phyloP scores from a whole-genome alignment of 75 land plant genomes.

The Ceratopteris richardii region DNA sequence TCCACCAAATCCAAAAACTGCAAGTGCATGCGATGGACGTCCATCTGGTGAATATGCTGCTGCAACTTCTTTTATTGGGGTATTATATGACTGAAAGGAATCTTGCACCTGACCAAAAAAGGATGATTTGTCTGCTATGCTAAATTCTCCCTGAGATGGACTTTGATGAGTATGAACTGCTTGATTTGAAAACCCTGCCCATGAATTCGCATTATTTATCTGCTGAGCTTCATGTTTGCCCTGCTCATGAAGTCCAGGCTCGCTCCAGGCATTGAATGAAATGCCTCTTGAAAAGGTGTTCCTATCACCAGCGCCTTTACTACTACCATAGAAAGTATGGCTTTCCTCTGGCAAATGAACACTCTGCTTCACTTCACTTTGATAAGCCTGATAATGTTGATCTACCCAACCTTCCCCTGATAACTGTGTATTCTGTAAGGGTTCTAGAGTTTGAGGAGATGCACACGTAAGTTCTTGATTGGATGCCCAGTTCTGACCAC shows the following conservation, averaged over 20 bases:
- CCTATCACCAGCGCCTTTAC: background rate
- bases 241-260: background rate
- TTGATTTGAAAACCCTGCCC: constrained; percentile 18
- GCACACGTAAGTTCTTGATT: constrained; percentile 13
- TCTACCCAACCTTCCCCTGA: background rate
- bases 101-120: no score
- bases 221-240: background rate
- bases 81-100: no score
- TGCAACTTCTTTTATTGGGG: no score
- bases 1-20: constrained; percentile 95
- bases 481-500: constrained; percentile 11
- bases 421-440: background rate
- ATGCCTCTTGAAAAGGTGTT: background rate
- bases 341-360: background rate
- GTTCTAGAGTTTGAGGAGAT: background rate
- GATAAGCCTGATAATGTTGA: background rate
- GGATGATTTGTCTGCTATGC: no score
- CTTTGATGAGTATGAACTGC: constrained; percentile 15
- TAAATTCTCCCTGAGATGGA: no score
- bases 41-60: constrained; percentile 51
- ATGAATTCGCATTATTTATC: constrained; percentile 11
- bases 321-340: background rate
- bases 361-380: constrained; percentile 3
- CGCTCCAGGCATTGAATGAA: background rate
- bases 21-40: constrained; percentile 82